Base-by-base conservation (phyloP, 352 stramenopile genomes). In the Phytophthora nicotianae region DNA sequence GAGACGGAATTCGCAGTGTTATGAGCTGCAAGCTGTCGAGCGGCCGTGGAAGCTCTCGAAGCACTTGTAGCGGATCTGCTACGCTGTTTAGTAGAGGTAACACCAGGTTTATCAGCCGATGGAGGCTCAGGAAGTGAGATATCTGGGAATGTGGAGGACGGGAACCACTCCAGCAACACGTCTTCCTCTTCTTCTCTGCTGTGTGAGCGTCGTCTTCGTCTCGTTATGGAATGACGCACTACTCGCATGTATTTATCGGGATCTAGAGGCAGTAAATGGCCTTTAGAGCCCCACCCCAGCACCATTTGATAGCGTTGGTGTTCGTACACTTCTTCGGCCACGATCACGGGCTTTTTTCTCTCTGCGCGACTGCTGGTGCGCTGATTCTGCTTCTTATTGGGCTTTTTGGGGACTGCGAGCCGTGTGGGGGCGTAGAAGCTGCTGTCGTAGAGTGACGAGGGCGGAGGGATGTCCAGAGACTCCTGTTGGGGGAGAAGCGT, bases 231-330 rank as follows among this genome's bases (percentile, higher is more conserved):
- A 23, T 61, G 61, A 1, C 62, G 65, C 54, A 84, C 53, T 2
- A 83, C 62, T 33, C 72, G 62, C 56, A 86, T 79, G 64, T 86
- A 90, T 61, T 90, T 90, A 47, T 72, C 74, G 0, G 83, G 83
- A 54, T 92, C 83, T 32, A 92, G 60, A 23, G 83, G 83, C 40
- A 92, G 59, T 48, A 92, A 74, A 40, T 89, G 81, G 37, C 83
- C 83, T 53, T 86, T 90, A 17, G 81, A 77, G n/a, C 83, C 83
- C 83, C 83, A 92, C 19, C 83, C 79, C 14, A 92, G 67, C 32
- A 92, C 65, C 38, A 78, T 67, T 46, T 92, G 83, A 49, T 89
- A 89, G 13, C 83, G 75, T 57, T 92, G 81, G 51, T 90, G 69
- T 58, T 92, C 83, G 52, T 73, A 89, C 32, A 92, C 76, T 68